phyloP scores from a whole-genome alignment of 2,329 filamentous ascomycete species.

The Cercospora sp. region DNA sequence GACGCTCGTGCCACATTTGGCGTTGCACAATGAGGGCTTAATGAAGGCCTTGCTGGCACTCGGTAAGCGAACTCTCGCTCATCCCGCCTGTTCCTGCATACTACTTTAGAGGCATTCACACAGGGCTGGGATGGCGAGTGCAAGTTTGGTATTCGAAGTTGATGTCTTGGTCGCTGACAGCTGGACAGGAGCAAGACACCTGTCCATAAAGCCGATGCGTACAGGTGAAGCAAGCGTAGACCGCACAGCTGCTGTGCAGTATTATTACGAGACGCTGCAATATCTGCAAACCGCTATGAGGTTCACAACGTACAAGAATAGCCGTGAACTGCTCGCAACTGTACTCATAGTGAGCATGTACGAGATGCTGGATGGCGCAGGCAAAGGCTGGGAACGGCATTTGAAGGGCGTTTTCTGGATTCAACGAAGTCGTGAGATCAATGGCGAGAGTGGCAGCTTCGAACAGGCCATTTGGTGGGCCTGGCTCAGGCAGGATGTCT shows the following conservation, averaged over 20 bases:
- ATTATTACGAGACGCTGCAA: slow-evolving; percentile 64
- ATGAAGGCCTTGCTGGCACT: slow-evolving; percentile 60
- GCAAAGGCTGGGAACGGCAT: slow-evolving; percentile 61
- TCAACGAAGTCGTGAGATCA: slow-evolving; percentile 60
- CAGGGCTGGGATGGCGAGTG: not conserved
- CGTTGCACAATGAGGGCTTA: slow-evolving; percentile 56
- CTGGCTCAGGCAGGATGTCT: slow-evolving; percentile 66
- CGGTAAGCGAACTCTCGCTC: slow-evolving; percentile 22
- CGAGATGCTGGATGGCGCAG: slow-evolving; percentile 64
- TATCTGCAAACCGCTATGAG: slow-evolving; percentile 62
- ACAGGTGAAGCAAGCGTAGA: slow-evolving; percentile 33
- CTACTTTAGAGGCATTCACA: not conserved
- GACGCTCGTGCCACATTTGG: slow-evolving; percentile 42
- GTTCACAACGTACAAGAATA: slow-evolving; percentile 59
- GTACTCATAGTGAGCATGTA: slow-evolving; percentile 63
- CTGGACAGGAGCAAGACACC: slow-evolving; percentile 49
- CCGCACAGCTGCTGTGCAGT: slow-evolving; percentile 46
- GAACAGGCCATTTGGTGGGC: slow-evolving; percentile 64
- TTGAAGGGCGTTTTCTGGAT: slow-evolving; percentile 67
- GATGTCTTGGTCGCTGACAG: not conserved
- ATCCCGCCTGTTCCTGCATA: not conserved
- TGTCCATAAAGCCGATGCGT: slow-evolving; percentile 43
- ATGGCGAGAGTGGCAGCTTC: slow-evolving; percentile 59
- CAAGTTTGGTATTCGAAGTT: not conserved
- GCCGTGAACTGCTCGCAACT: slow-evolving; percentile 60